Evolutionary conservation across 2,329 filamentous ascomycete genomes (phyloP), one percentile per base, ranked within the genome.

Genomic region (Nigrograna mackinnonii): DNA sequence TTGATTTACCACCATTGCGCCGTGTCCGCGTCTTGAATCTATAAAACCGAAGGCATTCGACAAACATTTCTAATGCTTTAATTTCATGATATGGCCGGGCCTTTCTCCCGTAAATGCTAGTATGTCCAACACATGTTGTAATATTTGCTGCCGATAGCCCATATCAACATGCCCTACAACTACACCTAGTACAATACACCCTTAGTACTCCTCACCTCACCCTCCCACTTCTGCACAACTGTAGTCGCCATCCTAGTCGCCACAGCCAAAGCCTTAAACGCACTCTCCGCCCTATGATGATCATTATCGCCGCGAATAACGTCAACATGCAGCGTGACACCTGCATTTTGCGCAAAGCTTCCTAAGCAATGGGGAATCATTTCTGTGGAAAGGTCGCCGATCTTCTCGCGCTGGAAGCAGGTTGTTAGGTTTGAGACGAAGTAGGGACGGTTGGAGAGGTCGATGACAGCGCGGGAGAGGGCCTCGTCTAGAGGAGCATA

Each of bases 281-380:
- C 94, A 67, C 88, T 94, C 81, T 97, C 94, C 7, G 94, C 91
- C 44, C 91, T 79, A 75, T 97, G 94, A 72, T 97, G 94, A 72
- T 97, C 94, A 71, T 97, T 99, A 49, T 87, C 82, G 39, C 94
- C 94, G 50, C 90, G 82, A 43, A 96, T 72, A 71, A 89, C 95
- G 73, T 96, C 90, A 45, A 99, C 89, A 75, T 99, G 94, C 64
- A 97, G 75, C n/a, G 94, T 99, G 39, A 96, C 79, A 19, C 90
- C 86, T 3, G 91, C 90, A 7, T 84, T 89, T 75, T 95, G 88
- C 31, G 92, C 91, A 72, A 96, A 99, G 74, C 87, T 94, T 77
- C 95, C 84, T 65, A 99, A 71, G 56, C 91, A 95, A 76, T 99
- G 94, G 34, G 92, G 91, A 31, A 99, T 84, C 94, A 99, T 99